Percentiles rank a stretch among this genome's conserved stretches.
Evolutionary conservation across 2,329 filamentous ascomycete genomes (phyloP).

Genomic region (Cercospora janseana): DNA sequence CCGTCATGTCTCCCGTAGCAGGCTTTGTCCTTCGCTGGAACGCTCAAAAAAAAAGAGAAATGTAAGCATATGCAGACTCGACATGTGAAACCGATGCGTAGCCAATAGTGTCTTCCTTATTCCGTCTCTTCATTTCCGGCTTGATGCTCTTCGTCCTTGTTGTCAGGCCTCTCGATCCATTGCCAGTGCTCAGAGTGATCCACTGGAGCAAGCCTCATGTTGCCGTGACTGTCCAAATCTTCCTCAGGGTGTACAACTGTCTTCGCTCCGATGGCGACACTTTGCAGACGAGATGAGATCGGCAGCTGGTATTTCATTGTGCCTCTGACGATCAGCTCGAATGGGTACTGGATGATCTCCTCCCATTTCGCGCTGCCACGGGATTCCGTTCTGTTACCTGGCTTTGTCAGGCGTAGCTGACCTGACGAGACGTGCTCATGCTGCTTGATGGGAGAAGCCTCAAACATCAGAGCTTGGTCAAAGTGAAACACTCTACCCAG

Average conservation of each 20-base stretch:
- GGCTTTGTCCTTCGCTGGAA: conserved; percentile 22
- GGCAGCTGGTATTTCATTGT: conserved; percentile 78
- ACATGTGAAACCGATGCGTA: conserved; percentile 24
- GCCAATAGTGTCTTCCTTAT: conserved; percentile 12
- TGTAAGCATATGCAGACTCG: conserved; percentile 19
- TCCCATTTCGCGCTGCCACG: conserved; percentile 87
- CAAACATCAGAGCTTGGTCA: conserved; percentile 83
- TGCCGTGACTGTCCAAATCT: conserved; percentile 31
- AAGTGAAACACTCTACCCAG: conserved; percentile 86
- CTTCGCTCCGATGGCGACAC: conserved; percentile 49
- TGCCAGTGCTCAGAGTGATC: conserved; percentile 34
- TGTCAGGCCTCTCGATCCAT: conserved; percentile 34
- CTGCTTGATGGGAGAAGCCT: conserved; percentile 81
- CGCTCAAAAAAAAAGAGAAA: conserved; percentile 21
- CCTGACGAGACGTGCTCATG: conserved; percentile 70
- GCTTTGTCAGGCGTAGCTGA: conserved; percentile 75
- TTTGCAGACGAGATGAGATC: conserved; percentile 54
- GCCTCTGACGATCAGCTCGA: conserved; percentile 88
- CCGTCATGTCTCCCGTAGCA: neutral
- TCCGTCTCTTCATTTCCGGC: conserved; percentile 14
- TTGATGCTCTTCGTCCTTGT: conserved; percentile 18
- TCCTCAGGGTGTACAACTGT: conserved; percentile 44
- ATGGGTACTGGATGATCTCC: conserved; percentile 82
- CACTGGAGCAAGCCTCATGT: conserved; percentile 33
- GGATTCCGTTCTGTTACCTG: conserved; percentile 81